A percentile compares a stretch with the other conserved stretches of the same genome.
Evolutionary conservation across 306 rosid genomes (phyloP).

Genomic region (Coriaria nepalensis): DNA sequence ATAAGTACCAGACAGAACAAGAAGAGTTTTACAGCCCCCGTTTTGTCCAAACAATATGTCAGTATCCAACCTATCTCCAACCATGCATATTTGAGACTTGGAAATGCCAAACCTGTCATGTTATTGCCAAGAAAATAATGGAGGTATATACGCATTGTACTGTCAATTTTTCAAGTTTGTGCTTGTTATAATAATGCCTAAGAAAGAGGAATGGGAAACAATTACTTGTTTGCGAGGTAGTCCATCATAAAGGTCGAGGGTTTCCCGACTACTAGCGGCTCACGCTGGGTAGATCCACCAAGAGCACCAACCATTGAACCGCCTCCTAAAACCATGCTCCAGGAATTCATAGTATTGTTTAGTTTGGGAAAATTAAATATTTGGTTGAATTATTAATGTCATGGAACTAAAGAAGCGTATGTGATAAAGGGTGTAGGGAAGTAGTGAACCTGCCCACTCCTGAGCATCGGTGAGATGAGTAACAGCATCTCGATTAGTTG

Average conservation of each 20-base stretch:
- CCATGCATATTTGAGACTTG: conserved; percentile 95
- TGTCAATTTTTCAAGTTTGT: too few species aligned
- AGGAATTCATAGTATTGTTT: background rate
- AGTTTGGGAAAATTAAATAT: too few species aligned
- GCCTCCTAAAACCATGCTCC: conserved; percentile 12
- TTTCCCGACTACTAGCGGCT: conserved; percentile 90
- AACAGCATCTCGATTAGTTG: conserved; percentile 95
- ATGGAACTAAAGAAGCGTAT: background rate
- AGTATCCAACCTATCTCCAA: conserved; percentile 93
- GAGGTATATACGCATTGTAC: background rate
- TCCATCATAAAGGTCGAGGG: conserved; percentile 99
- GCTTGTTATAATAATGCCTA: background rate
- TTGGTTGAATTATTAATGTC: too few species aligned
- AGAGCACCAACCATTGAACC: conserved; percentile 96
- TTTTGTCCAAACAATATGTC: conserved; percentile 93
- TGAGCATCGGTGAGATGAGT: conserved; percentile 99
- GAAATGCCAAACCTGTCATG: conserved; percentile 66
- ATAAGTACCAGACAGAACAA: conserved; percentile 58
- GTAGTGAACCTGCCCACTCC: conserved; percentile 89
- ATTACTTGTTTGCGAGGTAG: conserved; percentile 67
- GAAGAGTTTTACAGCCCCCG: conserved; percentile 96
- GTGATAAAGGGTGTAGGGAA: conserved; percentile 10
- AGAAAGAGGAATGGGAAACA: conserved; percentile 9
- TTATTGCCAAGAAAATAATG: conserved; percentile 7
- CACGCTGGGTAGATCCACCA: conserved; percentile 82